Conservation (phyloP, 352 stramenopile genomes). For the Phytophthora hibernalis region DNA sequence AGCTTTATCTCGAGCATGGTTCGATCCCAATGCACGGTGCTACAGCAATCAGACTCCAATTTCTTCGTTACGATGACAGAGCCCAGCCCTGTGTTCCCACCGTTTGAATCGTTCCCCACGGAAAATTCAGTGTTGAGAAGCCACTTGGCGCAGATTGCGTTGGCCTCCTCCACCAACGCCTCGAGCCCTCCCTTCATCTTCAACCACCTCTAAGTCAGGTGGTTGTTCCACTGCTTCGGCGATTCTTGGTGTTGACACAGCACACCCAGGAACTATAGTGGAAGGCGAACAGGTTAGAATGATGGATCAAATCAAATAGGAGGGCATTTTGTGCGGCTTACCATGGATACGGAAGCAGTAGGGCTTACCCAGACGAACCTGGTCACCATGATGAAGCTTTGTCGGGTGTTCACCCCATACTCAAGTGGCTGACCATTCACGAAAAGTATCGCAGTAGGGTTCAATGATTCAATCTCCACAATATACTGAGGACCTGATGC, state of each 20-base stretch:
- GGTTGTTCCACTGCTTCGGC: constrained; percentile 37
- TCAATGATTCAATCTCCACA: constrained; percentile 46
- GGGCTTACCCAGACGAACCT: constrained; percentile 47
- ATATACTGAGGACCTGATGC: constrained; percentile 28
- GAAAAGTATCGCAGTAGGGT: constrained; percentile 41
- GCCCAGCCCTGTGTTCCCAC: constrained; percentile 1
- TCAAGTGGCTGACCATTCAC: constrained; percentile 48
- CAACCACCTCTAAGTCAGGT: constrained; percentile 27
- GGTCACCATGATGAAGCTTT: constrained; percentile 57
- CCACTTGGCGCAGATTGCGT: constrained; percentile 64
- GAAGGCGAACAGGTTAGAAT: neutral
- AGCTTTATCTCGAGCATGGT: constrained; percentile 57
- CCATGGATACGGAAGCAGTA: constrained; percentile 59
- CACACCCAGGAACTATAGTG: constrained; percentile 30
- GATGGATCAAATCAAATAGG: neutral
- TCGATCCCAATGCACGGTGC: constrained; percentile 51
- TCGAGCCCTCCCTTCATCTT: constrained; percentile 33
- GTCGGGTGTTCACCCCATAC: constrained; percentile 12
- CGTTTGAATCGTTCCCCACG: constrained; percentile 13
- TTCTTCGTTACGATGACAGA: constrained; percentile 60
- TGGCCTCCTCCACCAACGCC: constrained; percentile 60
- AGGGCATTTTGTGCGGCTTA: constrained; percentile 22
- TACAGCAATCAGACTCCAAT: constrained; percentile 48
- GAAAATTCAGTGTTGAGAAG: constrained; percentile 58
- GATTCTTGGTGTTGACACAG: constrained; percentile 26